Evolutionary conservation across 148 eudicot genomes (phyloP).

Genomic region (Vaccinium corymbosum): DNA sequence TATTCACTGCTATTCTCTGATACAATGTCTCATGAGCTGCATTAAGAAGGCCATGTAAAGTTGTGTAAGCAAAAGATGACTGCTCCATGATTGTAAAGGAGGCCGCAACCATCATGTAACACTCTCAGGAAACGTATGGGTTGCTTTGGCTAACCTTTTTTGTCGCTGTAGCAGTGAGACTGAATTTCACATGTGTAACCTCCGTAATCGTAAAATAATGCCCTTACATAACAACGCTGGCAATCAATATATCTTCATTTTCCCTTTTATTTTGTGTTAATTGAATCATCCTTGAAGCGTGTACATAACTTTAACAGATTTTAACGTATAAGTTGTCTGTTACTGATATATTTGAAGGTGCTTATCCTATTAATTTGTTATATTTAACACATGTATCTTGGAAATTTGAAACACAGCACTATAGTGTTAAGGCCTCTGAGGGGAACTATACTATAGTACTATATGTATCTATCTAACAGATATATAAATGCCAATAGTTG

Average conservation of each 20-base stretch:
- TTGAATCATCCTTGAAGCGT: background rate
- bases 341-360: background rate
- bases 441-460: background rate
- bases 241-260: background rate
- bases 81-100: background rate
- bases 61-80: background rate
- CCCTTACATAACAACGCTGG: background rate
- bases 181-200: background rate
- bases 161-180: background rate
- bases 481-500: background rate
- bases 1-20: background rate
- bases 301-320: background rate
- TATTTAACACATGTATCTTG: background rate
- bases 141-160: background rate
- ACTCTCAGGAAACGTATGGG: background rate
- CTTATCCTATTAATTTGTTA: background rate
- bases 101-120: background rate
- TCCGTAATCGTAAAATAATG: background rate
- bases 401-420: background rate
- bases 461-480: background rate
- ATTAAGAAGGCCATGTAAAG: background rate
- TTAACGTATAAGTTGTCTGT: background rate
- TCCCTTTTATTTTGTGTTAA: background rate
- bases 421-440: background rate
- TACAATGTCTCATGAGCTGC: background rate